Evolutionary conservation across 2,329 filamentous ascomycete species (phyloP), one percentile per base, ranked within the genome.

Genomic region (Hymenoscyphus infarciens): DNA sequence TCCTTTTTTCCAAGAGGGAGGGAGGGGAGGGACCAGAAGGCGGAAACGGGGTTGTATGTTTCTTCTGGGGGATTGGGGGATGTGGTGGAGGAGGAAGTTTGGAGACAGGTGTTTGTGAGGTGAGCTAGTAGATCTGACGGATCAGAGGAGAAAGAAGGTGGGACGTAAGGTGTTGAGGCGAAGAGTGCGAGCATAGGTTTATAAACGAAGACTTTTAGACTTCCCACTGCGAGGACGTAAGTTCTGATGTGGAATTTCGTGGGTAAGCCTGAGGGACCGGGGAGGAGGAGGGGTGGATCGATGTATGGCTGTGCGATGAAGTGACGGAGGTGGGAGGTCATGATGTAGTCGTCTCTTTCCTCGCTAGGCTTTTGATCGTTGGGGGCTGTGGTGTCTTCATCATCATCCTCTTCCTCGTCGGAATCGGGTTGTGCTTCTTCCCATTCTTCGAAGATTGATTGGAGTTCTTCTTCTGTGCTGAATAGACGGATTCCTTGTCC

Each of bases 241-340:
- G 90, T 91, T 54, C 95, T 84, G 72, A 99, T 91, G 78, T 99
- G 95, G 78, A 98, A 99, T 77, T 99, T 99, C 67, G 90, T 85
- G 64, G 82, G 80, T 33, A 83, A 2, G 11, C 60, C 45, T 83
- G 31, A 80, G 59, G 10, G 64, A 29, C 35, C 82, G 2, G 80
- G 81, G 16, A 94, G 79, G 13, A 97, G 82, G 3, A 98, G 83
- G 0, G 94, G 93, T 1, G 89, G 91, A 75, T 96, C 85, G 71
- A 99, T 94, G 76, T 99, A 99, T 0, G 92, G 91, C 76, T 99
- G 95, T 5, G 90, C 93, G 71, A 98, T 87, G 78, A 99, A 99
- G 78, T 99, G 94, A 63, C 95, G 89, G 57, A 99, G 87, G 73
- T 97, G 92, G 0, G 91, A 95, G 2, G 94, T 91, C 61, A 91